phyloP scores from a whole-genome alignment of 768 basidiomycete species.

The Leccinum barrowsii region DNA sequence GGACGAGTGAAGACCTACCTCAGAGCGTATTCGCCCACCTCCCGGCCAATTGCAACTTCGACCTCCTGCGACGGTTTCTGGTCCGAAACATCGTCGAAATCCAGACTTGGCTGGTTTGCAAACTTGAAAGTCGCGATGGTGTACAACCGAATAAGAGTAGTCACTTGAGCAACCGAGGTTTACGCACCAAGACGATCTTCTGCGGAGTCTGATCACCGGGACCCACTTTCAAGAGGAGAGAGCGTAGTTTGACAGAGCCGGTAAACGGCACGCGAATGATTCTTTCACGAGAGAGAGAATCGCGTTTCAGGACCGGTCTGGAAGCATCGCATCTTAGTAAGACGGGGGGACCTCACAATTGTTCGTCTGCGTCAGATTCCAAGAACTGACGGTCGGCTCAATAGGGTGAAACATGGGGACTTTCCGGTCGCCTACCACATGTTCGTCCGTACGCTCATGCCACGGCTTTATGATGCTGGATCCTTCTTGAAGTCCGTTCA shows the following conservation, averaged over 20 bases:
- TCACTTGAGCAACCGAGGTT: neutral
- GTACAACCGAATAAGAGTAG: neutral
- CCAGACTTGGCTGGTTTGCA: constrained; percentile 71
- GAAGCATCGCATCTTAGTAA: neutral
- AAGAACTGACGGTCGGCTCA: constrained; percentile 50
- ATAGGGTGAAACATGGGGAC: neutral
- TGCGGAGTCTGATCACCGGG: constrained; percentile 75
- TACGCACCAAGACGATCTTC: constrained; percentile 65
- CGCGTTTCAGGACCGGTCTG: constrained; percentile 4
- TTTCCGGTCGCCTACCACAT: constrained; percentile 44
- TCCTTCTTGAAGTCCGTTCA: constrained; percentile 59
- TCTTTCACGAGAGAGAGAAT: constrained; percentile 35
- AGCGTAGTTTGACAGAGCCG: constrained; percentile 78
- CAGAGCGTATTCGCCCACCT: constrained; percentile 82
- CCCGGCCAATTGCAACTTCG: constrained; percentile 61
- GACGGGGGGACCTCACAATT: constrained; percentile 52
- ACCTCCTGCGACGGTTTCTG: constrained; percentile 70
- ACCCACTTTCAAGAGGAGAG: constrained; percentile 80
- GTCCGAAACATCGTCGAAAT: constrained; percentile 72
- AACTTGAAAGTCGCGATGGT: constrained; percentile 46
- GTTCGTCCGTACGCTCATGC: constrained; percentile 72
- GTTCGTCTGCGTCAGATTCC: constrained; percentile 90
- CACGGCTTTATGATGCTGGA: constrained; percentile 81
- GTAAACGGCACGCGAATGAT: constrained; percentile 87
- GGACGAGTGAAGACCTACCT: constrained; percentile 47